Conservation (phyloP, 2,329 filamentous ascomycete genomes). For the Trichoderma simmonsii region DNA sequence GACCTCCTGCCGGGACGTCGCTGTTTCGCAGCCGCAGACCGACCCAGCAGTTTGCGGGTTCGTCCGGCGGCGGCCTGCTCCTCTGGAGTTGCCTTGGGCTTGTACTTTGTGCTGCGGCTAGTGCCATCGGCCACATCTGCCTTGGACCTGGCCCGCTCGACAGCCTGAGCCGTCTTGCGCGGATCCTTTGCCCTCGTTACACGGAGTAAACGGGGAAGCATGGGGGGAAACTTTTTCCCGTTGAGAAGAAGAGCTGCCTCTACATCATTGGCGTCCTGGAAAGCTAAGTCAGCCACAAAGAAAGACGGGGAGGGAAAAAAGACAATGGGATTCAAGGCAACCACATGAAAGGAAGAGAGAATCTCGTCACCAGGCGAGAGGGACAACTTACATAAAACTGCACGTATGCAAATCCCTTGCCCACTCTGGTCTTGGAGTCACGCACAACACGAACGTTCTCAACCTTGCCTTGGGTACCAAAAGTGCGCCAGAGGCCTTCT, state of each 20-base stretch:
- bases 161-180: constrained; percentile 54
- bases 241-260: constrained; percentile 86
- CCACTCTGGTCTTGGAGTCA: constrained; percentile 84
- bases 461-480: constrained; percentile 71
- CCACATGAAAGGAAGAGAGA: neutral
- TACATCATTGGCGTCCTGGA: constrained; percentile 74
- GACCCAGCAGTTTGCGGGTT: constrained; percentile 69
- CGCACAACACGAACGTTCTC: constrained; percentile 92
- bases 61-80: constrained; percentile 71
- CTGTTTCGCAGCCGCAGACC: constrained; percentile 57
- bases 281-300: neutral
- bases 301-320: neutral
- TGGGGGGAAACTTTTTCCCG: constrained; percentile 88
- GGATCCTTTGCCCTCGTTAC: constrained; percentile 82
- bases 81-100: constrained; percentile 66
- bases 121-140: constrained; percentile 37
- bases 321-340: neutral
- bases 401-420: constrained; percentile 96
- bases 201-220: constrained; percentile 84
- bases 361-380: neutral
- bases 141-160: constrained; percentile 33
- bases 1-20: constrained; percentile 28
- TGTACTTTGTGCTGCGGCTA: constrained; percentile 53
- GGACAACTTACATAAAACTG: constrained; percentile 69
- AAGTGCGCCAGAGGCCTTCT: constrained; percentile 86